Percentiles rank a stretch among this genome's conserved stretches.
phyloP scores from a whole-genome alignment of 208 protist species.

The Herpetomonas samuelpessoai region DNA sequence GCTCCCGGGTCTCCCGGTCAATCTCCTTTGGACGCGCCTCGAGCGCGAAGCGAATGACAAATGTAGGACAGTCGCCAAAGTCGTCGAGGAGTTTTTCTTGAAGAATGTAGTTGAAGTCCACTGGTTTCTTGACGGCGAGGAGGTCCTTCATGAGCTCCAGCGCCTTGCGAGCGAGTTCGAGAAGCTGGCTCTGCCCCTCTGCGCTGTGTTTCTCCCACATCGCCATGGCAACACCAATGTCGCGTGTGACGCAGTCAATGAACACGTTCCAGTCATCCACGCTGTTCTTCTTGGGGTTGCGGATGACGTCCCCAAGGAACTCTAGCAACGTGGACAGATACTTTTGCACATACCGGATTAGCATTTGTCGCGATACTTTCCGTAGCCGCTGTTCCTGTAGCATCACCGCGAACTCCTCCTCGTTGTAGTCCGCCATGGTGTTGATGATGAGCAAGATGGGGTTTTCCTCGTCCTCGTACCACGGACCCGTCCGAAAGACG shows the following conservation, averaged over 20 bases:
- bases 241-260: slow-evolving; percentile 62
- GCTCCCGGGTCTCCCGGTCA: slow-evolving; percentile 46
- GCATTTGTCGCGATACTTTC: slow-evolving; percentile 65
- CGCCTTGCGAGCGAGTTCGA: slow-evolving; percentile 51
- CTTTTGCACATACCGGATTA: slow-evolving; percentile 66
- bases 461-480: slow-evolving; percentile 68
- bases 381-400: slow-evolving; percentile 59
- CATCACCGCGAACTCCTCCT: slow-evolving; percentile 78
- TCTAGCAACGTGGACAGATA: slow-evolving; percentile 76
- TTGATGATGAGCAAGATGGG: slow-evolving; percentile 81
- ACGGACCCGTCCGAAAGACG: slow-evolving; percentile 63
- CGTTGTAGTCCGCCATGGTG: slow-evolving; percentile 80
- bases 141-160: slow-evolving; percentile 60
- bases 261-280: slow-evolving; percentile 71
- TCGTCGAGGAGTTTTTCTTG: slow-evolving; percentile 72
- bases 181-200: slow-evolving; percentile 34
- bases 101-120: slow-evolving; percentile 75
- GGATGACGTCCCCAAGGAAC: slow-evolving; percentile 78
- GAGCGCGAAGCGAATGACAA: slow-evolving; percentile 74
- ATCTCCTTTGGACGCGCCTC: slow-evolving; percentile 59
- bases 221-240: slow-evolving; percentile 45
- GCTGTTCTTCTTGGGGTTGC: slow-evolving; percentile 65
- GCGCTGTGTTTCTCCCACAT: slow-evolving; percentile 53
- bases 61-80: slow-evolving; percentile 87
- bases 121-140: slow-evolving; percentile 55